These are phyloP conservation scores for Debaryomyces tyrocola DNA, from an alignment of 805 yeast genomes.

Conservation along the genomic window DNA sequence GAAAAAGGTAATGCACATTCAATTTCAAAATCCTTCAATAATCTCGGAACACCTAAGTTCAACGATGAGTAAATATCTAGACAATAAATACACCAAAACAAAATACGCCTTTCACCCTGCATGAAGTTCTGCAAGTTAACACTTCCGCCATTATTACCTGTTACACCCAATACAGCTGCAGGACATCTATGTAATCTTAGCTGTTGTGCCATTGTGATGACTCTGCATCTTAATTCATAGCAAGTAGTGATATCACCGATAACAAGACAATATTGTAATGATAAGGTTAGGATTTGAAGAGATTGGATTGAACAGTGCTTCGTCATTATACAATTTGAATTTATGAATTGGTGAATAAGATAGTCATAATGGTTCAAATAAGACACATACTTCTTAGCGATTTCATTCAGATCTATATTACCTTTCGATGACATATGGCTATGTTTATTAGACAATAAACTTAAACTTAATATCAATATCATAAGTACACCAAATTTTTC, in stretches of 20 bases:
- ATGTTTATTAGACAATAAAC: slow-evolving; percentile 43
- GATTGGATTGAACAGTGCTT: slow-evolving; percentile 64
- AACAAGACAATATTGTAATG: slow-evolving; percentile 68
- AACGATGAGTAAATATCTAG: slow-evolving; percentile 75
- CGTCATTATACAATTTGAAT: slow-evolving; percentile 56
- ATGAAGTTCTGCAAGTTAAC: slow-evolving; percentile 57
- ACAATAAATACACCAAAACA: slow-evolving; percentile 82
- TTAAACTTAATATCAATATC: slow-evolving; percentile 49
- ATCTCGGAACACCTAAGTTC: slow-evolving; percentile 78
- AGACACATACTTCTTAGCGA: slow-evolving; percentile 17
- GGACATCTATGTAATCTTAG: slow-evolving; percentile 84
- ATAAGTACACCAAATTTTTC: slow-evolving; percentile 61
- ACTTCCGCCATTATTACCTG: slow-evolving; percentile 26
- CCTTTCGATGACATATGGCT: slow-evolving; percentile 17
- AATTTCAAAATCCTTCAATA: slow-evolving; percentile 76
- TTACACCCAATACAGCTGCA: slow-evolving; percentile 74
- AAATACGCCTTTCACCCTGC: slow-evolving; percentile 78
- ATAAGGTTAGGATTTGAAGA: slow-evolving; percentile 65
- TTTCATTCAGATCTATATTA: slow-evolving; percentile 10
- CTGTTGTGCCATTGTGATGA: slow-evolving; percentile 82
- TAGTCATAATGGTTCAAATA: slow-evolving; percentile 53
- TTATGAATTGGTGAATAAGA: slow-evolving; percentile 60
- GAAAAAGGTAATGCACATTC: slow-evolving; percentile 83
- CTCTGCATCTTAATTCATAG: slow-evolving; percentile 73
- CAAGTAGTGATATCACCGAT: slow-evolving; percentile 73